Conservation (phyloP, 257 asterid species). For the Solanum dulcamara region DNA sequence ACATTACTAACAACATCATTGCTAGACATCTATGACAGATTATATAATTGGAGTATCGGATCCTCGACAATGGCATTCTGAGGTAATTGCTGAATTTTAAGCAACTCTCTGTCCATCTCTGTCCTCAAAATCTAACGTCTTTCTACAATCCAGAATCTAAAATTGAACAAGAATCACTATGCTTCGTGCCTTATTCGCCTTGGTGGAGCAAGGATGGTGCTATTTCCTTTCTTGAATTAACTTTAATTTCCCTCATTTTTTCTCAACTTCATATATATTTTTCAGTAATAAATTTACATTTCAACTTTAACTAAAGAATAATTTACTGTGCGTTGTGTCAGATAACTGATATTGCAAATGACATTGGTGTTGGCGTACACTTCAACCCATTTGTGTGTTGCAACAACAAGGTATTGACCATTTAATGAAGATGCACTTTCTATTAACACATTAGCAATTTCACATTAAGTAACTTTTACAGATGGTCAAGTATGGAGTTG, state of each 20-base stretch:
- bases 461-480: constrained; percentile 15
- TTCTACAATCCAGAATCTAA: constrained; percentile 44
- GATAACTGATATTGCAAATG: constrained; percentile 60
- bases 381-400: constrained; percentile 71
- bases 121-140: constrained; percentile 6
- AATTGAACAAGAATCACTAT: constrained; percentile 59
- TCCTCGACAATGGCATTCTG: constrained; percentile 78
- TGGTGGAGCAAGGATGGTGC: constrained; percentile 81
- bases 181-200: constrained; percentile 72
- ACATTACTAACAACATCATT: background rate
- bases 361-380: constrained; percentile 74
- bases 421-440: background rate
- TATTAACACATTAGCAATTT: background rate
- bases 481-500: constrained; percentile 81
- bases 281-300: background rate
- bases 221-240: constrained; percentile 4
- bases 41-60: constrained; percentile 78
- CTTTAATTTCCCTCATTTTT: background rate
- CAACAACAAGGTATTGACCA: constrained; percentile 37
- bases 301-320: background rate
- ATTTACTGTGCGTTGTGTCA: constrained; percentile 6
- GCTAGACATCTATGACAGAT: constrained; percentile 73
- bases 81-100: constrained; percentile 34
- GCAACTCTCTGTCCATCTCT: background rate
- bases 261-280: background rate